phyloP scores from a whole-genome alignment of 2,329 filamentous ascomycete genomes.

The Neophaeococcomyces mojaviensis region DNA sequence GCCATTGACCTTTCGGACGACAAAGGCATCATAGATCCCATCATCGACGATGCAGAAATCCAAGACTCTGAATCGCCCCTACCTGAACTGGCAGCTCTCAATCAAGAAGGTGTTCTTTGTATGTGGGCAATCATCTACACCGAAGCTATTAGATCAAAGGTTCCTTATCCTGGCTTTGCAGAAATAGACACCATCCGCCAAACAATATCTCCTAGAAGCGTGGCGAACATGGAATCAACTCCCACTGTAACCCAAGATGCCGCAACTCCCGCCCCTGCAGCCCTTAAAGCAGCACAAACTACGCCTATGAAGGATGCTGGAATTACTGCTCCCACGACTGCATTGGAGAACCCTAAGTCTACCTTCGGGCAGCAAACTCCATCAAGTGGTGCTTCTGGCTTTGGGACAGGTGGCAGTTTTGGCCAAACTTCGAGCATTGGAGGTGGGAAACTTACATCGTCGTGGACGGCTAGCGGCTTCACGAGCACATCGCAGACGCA shows the following conservation, averaged over 20 bases:
- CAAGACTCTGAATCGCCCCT: conserved; percentile 71
- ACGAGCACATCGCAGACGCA: conserved; percentile 6
- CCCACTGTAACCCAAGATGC: conserved; percentile 26
- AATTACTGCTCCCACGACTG: conserved; percentile 5
- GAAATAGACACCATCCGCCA: conserved; percentile 9
- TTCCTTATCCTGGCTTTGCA: conserved; percentile 64
- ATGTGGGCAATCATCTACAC: conserved; percentile 91
- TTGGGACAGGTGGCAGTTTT: conserved; percentile 12
- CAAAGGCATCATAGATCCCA: conserved; percentile 69
- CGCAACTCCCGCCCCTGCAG: conserved; percentile 13
- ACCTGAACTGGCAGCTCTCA: conserved; percentile 76
- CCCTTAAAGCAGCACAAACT: conserved; percentile 9
- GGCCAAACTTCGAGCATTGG: conserved; percentile 25
- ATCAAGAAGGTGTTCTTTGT: conserved; percentile 76
- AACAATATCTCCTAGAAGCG: conserved; percentile 17
- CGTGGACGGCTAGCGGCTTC: conserved; percentile 24
- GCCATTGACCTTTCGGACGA: conserved; percentile 76
- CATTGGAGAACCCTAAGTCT: conserved; percentile 10
- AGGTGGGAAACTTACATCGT: conserved; percentile 19
- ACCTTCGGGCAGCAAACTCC: background rate
- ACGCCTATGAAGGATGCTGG: background rate
- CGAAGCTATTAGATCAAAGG: conserved; percentile 69
- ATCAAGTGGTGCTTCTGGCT: conserved; percentile 18
- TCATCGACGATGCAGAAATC: conserved; percentile 68
- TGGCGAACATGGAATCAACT: conserved; percentile 13